These are phyloP conservation scores for Ophiostoma fasciatum DNA, from an alignment of 2,329 filamentous ascomycete genomes.

Conservation along the genomic window DNA sequence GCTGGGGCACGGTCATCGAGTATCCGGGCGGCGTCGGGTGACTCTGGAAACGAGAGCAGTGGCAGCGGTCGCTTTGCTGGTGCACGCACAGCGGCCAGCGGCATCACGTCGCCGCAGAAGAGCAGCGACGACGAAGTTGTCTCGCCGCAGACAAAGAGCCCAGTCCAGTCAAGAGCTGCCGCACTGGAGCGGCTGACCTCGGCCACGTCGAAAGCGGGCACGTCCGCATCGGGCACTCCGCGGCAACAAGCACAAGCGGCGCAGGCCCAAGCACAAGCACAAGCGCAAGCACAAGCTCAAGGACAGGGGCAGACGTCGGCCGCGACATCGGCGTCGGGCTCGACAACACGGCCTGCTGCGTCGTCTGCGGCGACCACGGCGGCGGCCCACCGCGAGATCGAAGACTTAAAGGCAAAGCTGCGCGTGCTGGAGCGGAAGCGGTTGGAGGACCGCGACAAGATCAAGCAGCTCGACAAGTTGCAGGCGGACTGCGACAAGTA, in stretches of 20 bases:
- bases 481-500: slow-evolving; percentile 66
- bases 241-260: slow-evolving; percentile 1
- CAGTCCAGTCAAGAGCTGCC: slow-evolving; percentile 33
- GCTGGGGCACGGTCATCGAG: slow-evolving; percentile 22
- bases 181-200: slow-evolving; percentile 36
- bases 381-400: slow-evolving; percentile 51
- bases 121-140: slow-evolving; percentile 37
- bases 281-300: no score
- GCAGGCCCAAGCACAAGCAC: no score
- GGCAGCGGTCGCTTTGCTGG: slow-evolving; percentile 13
- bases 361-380: slow-evolving; percentile 30
- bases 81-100: slow-evolving; percentile 21
- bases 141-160: slow-evolving; percentile 35
- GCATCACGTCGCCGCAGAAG: slow-evolving; percentile 23
- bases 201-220: slow-evolving; percentile 14
- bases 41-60: slow-evolving; percentile 26
- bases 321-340: no score
- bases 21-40: slow-evolving; percentile 29
- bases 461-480: slow-evolving; percentile 63
- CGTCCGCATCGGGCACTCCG: neutral
- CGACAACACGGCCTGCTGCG: slow-evolving; percentile 16
- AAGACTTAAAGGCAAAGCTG: slow-evolving; percentile 79
- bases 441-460: slow-evolving; percentile 67
- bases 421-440: slow-evolving; percentile 79
- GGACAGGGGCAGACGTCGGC: no score